Conservation (phyloP, 805 yeast genomes). For the Hanseniaspora vineae region DNA sequence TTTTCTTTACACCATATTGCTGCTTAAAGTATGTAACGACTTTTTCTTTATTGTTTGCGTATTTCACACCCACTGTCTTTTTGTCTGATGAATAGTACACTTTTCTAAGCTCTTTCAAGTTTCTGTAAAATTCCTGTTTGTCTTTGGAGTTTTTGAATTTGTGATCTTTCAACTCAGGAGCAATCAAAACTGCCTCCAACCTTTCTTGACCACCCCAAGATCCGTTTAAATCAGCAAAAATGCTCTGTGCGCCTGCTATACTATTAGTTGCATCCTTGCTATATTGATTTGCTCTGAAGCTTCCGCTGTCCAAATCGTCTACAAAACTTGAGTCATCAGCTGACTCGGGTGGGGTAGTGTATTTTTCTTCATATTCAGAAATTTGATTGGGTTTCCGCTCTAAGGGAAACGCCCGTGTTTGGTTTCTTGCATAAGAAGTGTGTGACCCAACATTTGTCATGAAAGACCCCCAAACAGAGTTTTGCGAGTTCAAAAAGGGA, state of each 20-base stretch:
- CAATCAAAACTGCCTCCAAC: constrained; percentile 36
- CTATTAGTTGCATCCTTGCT: too few relatives aligned
- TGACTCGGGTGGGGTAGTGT: too few relatives aligned
- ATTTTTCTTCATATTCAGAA: too few relatives aligned
- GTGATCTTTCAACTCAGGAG: constrained; percentile 15
- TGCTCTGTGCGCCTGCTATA: background rate
- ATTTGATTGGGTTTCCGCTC: background rate
- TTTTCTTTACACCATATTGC: constrained; percentile 35
- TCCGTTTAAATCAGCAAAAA: constrained; percentile 30
- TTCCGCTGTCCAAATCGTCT: too few relatives aligned
- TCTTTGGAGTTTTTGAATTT: constrained; percentile 19
- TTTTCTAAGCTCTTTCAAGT: constrained; percentile 17
- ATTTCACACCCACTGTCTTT: constrained; percentile 1
- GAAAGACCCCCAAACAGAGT: constrained; percentile 40
- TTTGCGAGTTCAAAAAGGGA: constrained; percentile 25
- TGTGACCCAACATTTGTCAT: constrained; percentile 25
- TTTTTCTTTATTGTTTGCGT: constrained; percentile 11
- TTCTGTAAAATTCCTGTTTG: constrained; percentile 19
- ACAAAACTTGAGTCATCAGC: too few relatives aligned
- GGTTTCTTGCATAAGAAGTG: constrained; percentile 12
- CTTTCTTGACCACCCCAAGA: constrained; percentile 66
- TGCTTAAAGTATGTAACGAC: constrained; percentile 24
- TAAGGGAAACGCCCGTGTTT: background rate
- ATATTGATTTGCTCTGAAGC: too few relatives aligned
- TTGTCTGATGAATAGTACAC: constrained; percentile 11